Evolutionary conservation across 176 grass and related monocot genomes (phyloP), one percentile per base, ranked within the genome.

Genomic region (Olyra latifolia): DNA sequence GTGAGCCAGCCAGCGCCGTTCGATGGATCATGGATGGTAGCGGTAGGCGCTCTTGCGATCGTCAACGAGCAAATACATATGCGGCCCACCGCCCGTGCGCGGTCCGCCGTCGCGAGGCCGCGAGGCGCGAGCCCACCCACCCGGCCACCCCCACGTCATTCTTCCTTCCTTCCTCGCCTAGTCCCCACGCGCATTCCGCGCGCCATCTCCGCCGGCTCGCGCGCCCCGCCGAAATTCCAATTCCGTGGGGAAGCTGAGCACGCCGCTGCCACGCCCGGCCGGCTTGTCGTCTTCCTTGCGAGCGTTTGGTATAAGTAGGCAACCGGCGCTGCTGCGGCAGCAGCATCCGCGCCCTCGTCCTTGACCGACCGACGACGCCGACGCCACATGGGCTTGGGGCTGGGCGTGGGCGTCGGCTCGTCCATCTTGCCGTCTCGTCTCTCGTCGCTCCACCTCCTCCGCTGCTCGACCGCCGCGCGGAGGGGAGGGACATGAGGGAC

Each of bases 401-500:
- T 67, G 39, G 64, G 30, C 62, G 4, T 41, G 7, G 20, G 20
- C 5, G 27, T 30, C 24, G 71, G 50, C 42, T 0, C 10, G 29
- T 6, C 57, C 74, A 14, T 25, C 27, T 7, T 49, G 59, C 5
- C 7, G 10, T 0, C 45, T 60, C 13, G 5, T 14, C 23, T 29
- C 14, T 49, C 71, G 3, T 23, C 50, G 30, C 49, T 16, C 10
- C 7, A 10, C 11, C 19, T 69, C n/a, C n/a, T n/a, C n/a, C n/a
- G n/a, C 45, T 19, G 46, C 17, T 69, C 70, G 59, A 59, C 56
- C 10, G 17, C 29, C 20, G 48, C 16, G 14, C 13, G 20, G 48
- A 57, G 78, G 19, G 3, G 4, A 38, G 50, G 28, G 12, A 23
- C 50, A 93, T 94, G 88, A 88, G 55, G 83, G 88, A 83, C 41